Evolutionary conservation across 1,284 basidiomycete species (phyloP).

Genomic region (Rhodotorula sp.): DNA sequence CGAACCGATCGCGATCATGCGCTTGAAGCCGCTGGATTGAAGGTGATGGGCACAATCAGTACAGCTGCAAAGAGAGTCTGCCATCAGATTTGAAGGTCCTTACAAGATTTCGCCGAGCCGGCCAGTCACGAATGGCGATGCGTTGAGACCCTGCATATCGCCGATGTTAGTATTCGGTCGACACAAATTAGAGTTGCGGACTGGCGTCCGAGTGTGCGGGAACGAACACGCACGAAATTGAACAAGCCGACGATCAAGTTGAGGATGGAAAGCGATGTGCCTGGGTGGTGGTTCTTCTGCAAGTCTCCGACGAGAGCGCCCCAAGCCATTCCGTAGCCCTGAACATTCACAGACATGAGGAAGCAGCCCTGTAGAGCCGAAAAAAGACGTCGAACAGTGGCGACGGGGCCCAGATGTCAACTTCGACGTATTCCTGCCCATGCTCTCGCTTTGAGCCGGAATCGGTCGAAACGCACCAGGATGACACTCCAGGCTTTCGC

Average conservation of each 20-base stretch:
- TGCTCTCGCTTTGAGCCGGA: background rate
- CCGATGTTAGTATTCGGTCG: no score
- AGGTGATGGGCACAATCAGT: background rate
- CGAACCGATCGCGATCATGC: constrained; percentile 34
- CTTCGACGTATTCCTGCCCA: background rate
- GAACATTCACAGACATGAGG: constrained; percentile 26
- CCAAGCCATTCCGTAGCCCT: constrained; percentile 33
- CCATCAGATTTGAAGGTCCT: background rate
- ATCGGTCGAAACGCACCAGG: constrained; percentile 17
- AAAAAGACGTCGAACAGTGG: background rate
- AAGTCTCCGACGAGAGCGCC: constrained; percentile 15
- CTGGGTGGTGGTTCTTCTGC: constrained; percentile 11
- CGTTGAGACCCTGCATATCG: constrained; percentile 10
- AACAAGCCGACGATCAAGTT: constrained; percentile 9
- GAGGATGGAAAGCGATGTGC: constrained; percentile 9
- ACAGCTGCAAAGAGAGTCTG: background rate
- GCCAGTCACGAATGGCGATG: constrained; percentile 25
- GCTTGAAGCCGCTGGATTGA: constrained; percentile 19
- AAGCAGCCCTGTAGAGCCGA: constrained; percentile 23
- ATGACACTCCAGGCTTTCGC: constrained; percentile 34
- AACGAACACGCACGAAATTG: background rate
- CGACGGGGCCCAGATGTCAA: background rate
- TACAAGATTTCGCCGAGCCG: constrained; percentile 37
- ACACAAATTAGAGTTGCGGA: background rate
- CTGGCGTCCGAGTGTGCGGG: constrained; percentile 5